These are phyloP conservation scores for Alloascoidea africana DNA, from an alignment of 805 yeast species.

Conservation along the genomic window DNA sequence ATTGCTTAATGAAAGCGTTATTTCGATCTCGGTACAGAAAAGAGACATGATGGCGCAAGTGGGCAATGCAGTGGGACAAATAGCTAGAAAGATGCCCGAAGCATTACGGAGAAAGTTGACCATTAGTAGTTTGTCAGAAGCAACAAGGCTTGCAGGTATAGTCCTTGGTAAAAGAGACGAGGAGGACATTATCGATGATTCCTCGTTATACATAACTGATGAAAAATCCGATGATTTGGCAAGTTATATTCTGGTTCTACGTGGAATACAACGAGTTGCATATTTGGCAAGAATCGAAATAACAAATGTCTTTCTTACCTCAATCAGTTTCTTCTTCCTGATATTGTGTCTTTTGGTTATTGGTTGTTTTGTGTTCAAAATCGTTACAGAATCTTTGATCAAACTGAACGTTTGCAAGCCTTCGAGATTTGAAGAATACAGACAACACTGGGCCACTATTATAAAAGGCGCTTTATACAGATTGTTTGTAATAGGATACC, in stretches of 20 bases:
- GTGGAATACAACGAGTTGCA: constrained; percentile 90
- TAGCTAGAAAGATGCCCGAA: not conserved
- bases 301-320: constrained; percentile 75
- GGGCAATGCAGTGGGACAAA: not conserved
- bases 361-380: constrained; percentile 43
- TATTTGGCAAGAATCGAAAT: constrained; percentile 75
- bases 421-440: constrained; percentile 57
- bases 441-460: constrained; percentile 71
- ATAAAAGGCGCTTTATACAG: constrained; percentile 85
- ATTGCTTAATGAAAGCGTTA: constrained; percentile 39
- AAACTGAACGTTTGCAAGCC: constrained; percentile 42
- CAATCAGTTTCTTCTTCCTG: constrained; percentile 70
- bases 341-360: constrained; percentile 41
- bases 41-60: not conserved
- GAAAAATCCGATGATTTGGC: not conserved
- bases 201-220: not conserved
- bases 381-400: constrained; percentile 50
- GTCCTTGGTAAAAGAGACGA: too few relatives aligned
- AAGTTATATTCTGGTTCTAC: constrained; percentile 54
- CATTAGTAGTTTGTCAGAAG: not conserved
- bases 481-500: constrained; percentile 69
- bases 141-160: not conserved
- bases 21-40: constrained; percentile 74
- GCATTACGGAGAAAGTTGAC: not conserved
- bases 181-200: not conserved